Base-by-base conservation (phyloP, 306 rosid genomes). In the Cicer pinnatifidum region DNA sequence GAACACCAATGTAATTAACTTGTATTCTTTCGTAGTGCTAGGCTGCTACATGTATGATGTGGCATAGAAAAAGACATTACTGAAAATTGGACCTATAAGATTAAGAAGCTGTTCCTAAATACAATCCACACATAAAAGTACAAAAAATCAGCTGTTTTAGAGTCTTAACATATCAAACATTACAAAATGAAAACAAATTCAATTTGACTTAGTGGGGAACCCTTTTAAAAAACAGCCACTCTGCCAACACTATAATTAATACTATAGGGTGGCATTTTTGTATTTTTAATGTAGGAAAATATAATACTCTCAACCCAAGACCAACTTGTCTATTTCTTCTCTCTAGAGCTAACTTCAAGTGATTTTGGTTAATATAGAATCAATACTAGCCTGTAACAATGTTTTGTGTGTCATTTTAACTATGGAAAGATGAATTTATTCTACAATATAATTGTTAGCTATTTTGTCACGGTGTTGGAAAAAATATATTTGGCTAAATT, bases 371-470 rank as follows among this genome's bases (percentile, higher is more conserved):
- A 62, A 61, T 28, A 63, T 63, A 68, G 63, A 23, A 72, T 58
- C 71, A 10, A 46, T 20, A 73, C 69, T 77, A 82, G 61, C 80
- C 76, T 72, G 68, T 69, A 57, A 56, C 75, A 54, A 11, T 71
- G 71, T 38, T 40, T 54, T 56, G 20, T 45, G 10, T 46, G 69
- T 59, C 75, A 17, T 77, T 66, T 70, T 45, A 5, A n/a, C 15
- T 11, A 76, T 20, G 28, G 6, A 72, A 15, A n/a, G n/a, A 58
- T 7, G 2, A 44, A 8, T 23, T 67, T 58, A 35, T 37, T 60
- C 48, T 6, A 16, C 23, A 37, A 7, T 38, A 41, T 63, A 47
- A 64, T 19, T 46, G 37, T 44, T 37, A 43, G 20, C 52, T 82
- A 38, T 54, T 52, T 19, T 60, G 23, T 77, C 20, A 11, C 3